phyloP scores from a whole-genome alignment of 2,329 filamentous ascomycete species.

The Blastomyces gilchristii region DNA sequence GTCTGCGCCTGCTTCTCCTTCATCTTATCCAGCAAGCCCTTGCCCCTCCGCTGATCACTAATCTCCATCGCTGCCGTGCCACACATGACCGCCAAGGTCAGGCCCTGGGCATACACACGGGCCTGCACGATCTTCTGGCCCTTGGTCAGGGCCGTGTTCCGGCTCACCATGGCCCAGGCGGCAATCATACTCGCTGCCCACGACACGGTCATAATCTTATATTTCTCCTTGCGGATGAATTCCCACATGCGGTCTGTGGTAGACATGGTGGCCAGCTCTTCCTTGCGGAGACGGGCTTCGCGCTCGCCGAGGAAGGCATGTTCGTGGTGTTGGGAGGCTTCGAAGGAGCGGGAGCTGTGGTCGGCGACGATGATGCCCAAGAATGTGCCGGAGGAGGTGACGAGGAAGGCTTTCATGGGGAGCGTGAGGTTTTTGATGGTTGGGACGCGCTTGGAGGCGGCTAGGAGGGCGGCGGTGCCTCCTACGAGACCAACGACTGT shows the following conservation, averaged over 20 bases:
- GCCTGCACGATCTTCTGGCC: slow-evolving; percentile 88
- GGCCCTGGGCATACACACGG: slow-evolving; percentile 82
- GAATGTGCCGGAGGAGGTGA: slow-evolving; percentile 73
- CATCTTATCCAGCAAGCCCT: slow-evolving; percentile 31
- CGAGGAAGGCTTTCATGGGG: slow-evolving; percentile 83
- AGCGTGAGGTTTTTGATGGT: slow-evolving; percentile 73
- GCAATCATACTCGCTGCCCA: slow-evolving; percentile 74
- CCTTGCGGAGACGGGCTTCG: slow-evolving; percentile 47
- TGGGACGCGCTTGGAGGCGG: slow-evolving; percentile 60
- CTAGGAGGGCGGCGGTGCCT: slow-evolving; percentile 58
- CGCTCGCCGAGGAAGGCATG: slow-evolving; percentile 54
- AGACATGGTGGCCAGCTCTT: slow-evolving; percentile 48
- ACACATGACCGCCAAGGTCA: slow-evolving; percentile 75
- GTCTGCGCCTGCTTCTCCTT: slow-evolving; percentile 61
- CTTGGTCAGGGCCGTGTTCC: slow-evolving; percentile 63
- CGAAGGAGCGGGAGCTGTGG: slow-evolving; percentile 58
- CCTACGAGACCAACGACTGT: slow-evolving; percentile 56
- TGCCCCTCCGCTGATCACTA: slow-evolving; percentile 63
- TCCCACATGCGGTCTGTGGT: slow-evolving; percentile 52
- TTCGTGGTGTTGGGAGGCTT: slow-evolving; percentile 58
- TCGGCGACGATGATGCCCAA: slow-evolving; percentile 83
- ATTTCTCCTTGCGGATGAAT: slow-evolving; percentile 72
- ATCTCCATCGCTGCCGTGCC: slow-evolving; percentile 75
- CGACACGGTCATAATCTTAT: slow-evolving; percentile 69
- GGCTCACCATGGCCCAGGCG: slow-evolving; percentile 64